Percentiles rank a stretch among this genome's conserved stretches.
Conservation (phyloP, 106 monocot genomes). For the Xerophyta viscosa region DNA sequence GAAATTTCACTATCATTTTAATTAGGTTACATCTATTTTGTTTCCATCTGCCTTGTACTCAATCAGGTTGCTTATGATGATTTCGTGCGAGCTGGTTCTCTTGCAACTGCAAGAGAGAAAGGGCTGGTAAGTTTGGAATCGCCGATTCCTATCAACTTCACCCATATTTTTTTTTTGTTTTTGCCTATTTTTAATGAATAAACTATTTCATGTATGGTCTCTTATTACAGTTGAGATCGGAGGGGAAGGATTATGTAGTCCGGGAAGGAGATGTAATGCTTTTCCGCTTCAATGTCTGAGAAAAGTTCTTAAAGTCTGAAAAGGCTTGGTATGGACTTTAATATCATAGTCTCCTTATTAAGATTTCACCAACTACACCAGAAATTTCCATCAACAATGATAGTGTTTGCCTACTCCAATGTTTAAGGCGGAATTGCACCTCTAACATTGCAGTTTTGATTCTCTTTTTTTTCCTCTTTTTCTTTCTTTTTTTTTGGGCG, state of each 20-base stretch:
- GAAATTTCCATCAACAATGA: too few species aligned
- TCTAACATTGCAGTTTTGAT: too few species aligned
- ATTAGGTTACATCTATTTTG: not conserved
- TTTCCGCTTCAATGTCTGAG: constrained; percentile 91
- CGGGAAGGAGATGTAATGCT: constrained; percentile 99
- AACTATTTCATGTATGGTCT: not conserved
- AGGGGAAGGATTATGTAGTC: constrained; percentile 94
- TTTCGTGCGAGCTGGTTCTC: constrained; percentile 85
- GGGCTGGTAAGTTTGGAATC: constrained; percentile 71
- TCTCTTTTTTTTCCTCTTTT: too few species aligned
- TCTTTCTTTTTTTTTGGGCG: too few species aligned
- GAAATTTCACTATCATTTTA: not conserved
- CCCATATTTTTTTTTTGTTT: not conserved
- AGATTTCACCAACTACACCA: too few species aligned
- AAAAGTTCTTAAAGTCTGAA: not conserved
- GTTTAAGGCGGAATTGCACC: too few species aligned
- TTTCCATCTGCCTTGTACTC: not conserved
- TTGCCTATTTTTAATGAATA: not conserved
- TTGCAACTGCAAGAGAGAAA: constrained; percentile 91
- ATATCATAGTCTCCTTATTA: too few species aligned
- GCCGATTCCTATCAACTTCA: not conserved
- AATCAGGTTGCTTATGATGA: constrained; percentile 83
- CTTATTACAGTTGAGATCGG: constrained; percentile 76
- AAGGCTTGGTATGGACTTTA: too few species aligned
- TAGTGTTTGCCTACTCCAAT: too few species aligned